Evolutionary conservation across 139 green algal genomes (phyloP).

Genomic region (Nannochloris sp.): DNA sequence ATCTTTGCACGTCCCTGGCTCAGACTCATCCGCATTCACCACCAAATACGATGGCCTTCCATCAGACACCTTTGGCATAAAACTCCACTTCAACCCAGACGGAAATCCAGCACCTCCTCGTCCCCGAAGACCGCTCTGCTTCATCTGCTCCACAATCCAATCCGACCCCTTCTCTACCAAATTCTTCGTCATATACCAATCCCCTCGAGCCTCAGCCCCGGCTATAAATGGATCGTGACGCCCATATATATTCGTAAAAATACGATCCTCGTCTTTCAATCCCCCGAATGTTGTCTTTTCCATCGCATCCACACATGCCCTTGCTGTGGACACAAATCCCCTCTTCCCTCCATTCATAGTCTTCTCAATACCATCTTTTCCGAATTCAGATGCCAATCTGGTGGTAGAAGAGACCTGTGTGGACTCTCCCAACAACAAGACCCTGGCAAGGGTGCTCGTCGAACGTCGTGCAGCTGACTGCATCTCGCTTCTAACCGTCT

Average conservation of each 20-base stretch:
- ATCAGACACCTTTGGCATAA: conserved; percentile 25
- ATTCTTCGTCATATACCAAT: conserved; percentile 51
- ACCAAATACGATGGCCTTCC: conserved; percentile 18
- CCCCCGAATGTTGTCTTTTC: conserved; percentile 1
- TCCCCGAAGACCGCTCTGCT: conserved; percentile 19
- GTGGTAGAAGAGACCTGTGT: no score
- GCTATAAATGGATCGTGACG: conserved; percentile 28
- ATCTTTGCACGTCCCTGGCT: conserved; percentile 28
- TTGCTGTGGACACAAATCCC: neutral
- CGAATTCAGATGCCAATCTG: no score
- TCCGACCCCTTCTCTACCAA: conserved; percentile 21
- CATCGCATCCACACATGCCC: conserved; percentile 14
- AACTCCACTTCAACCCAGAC: conserved; percentile 25
- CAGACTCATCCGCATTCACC: conserved; percentile 23
- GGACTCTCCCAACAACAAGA: no score
- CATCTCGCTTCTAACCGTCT: no score
- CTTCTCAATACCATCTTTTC: neutral
- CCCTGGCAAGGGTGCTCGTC: no score
- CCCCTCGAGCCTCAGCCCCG: conserved; percentile 50
- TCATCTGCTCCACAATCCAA: conserved; percentile 25
- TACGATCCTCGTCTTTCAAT: conserved; percentile 13
- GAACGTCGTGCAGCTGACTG: no score
- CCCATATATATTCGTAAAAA: conserved; percentile 30
- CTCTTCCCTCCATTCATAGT: neutral
- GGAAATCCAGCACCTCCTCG: conserved; percentile 25